Percentiles rank a stretch among this genome's conserved stretches.
phyloP scores from a whole-genome alignment of 306 rosid species.

The Acacia crassicarpa region DNA sequence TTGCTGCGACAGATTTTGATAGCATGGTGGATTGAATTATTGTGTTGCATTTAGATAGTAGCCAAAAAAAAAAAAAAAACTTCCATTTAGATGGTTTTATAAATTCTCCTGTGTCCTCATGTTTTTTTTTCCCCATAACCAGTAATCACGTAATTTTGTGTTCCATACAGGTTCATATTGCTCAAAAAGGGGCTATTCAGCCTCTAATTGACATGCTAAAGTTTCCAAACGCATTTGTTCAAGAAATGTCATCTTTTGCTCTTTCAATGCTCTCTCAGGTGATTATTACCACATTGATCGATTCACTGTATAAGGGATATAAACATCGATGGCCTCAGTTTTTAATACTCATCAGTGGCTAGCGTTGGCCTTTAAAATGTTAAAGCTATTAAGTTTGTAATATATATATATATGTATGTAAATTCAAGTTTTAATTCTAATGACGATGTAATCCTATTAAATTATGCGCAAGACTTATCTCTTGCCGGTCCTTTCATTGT shows the following conservation, averaged over 20 bases:
- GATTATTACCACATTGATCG: not conserved
- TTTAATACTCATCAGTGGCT: constrained; percentile 18
- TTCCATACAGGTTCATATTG: constrained; percentile 60
- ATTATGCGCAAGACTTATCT: too few species aligned
- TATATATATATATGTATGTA: too few species aligned
- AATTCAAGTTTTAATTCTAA: not conserved
- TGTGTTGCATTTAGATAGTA: not conserved
- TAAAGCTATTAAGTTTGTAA: not conserved
- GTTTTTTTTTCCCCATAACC: not conserved
- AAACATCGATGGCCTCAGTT: not conserved
- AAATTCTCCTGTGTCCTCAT: not conserved
- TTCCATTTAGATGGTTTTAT: not conserved
- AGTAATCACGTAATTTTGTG: constrained; percentile 15
- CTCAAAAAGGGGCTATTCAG: constrained; percentile 84
- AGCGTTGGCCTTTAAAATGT: not conserved
- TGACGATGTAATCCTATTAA: too few species aligned
- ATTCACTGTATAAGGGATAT: not conserved
- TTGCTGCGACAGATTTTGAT: constrained; percentile 61
- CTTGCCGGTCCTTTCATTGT: too few species aligned
- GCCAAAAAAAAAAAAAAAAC: not conserved
- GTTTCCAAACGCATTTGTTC: constrained; percentile 63
- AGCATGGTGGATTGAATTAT: constrained; percentile 50
- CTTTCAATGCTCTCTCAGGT: constrained; percentile 96
- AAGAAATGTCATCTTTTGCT: constrained; percentile 93
- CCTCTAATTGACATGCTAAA: constrained; percentile 87